phyloP scores from a whole-genome alignment of 1,284 basidiomycete species.

The Ustilago lituana region DNA sequence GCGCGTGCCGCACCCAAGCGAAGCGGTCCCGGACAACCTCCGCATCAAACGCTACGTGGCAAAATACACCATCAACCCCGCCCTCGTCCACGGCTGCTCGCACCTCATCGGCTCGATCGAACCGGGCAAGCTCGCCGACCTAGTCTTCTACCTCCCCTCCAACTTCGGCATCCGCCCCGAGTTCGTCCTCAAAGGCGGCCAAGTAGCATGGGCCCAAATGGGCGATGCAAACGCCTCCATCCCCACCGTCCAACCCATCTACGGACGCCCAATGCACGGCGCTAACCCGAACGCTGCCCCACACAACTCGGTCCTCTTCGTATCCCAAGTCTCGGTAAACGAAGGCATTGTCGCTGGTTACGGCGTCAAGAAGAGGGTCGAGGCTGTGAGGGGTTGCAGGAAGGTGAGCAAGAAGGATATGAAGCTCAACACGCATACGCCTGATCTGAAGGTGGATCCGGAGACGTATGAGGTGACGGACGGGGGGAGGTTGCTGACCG shows the following conservation, averaged over 20 bases:
- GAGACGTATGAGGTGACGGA: conserved; percentile 74
- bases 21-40: conserved; percentile 79
- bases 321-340: conserved; percentile 64
- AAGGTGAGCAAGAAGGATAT: conserved; percentile 84
- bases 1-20: conserved; percentile 69
- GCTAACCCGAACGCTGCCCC: conserved; percentile 78
- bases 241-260: conserved; percentile 88
- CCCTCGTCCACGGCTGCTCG: conserved; percentile 91
- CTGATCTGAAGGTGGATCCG: conserved; percentile 87
- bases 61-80: conserved; percentile 98
- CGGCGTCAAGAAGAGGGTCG: conserved; percentile 77
- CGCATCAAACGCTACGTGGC: conserved; percentile 96
- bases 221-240: conserved; percentile 88
- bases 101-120: conserved; percentile 87
- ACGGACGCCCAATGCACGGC: conserved; percentile 90
- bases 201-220: conserved; percentile 90
- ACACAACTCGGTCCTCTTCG: conserved; percentile 83
- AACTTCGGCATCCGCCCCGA: conserved; percentile 92
- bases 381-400: conserved; percentile 82
- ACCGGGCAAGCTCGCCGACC: conserved; percentile 85
- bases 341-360: conserved; percentile 75
- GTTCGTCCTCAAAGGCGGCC: conserved; percentile 91
- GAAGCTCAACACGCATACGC: conserved; percentile 88
- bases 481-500: conserved; percentile 49
- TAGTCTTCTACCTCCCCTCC: conserved; percentile 92